phyloP scores from a whole-genome alignment of 129 eudicot species.

The Oenanthe sinensis region DNA sequence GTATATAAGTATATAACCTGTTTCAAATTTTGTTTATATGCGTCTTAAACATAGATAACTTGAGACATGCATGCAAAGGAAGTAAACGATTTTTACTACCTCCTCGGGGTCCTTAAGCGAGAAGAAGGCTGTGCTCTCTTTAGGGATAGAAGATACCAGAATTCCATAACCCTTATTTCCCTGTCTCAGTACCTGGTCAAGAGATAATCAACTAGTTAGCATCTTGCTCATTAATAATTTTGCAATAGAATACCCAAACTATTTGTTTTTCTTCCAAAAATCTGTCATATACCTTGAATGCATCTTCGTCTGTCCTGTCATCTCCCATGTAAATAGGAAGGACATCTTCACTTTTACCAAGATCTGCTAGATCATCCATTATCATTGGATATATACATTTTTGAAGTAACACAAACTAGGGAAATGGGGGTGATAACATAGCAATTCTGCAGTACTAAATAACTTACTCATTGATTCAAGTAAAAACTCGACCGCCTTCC shows the following conservation, averaged over 20 bases:
- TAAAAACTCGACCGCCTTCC: constrained; percentile 91
- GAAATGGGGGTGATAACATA: neutral
- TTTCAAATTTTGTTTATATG: neutral
- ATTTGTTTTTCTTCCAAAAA: neutral
- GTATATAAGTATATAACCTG: neutral
- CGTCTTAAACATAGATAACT: neutral
- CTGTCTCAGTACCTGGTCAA: constrained; percentile 46
- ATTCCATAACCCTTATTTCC: constrained; percentile 54
- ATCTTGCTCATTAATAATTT: neutral
- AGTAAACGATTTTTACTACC: constrained; percentile 16
- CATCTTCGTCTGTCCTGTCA: constrained; percentile 95
- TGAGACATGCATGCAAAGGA: neutral
- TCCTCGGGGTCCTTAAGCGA: constrained; percentile 62
- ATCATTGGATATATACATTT: neutral
- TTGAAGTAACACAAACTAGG: neutral
- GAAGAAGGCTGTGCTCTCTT: constrained; percentile 49
- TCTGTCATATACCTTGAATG: constrained; percentile 55
- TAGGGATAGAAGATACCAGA: constrained; percentile 51
- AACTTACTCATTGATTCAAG: constrained; percentile 70
- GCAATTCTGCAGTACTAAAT: too few species aligned
- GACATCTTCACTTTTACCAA: constrained; percentile 45
- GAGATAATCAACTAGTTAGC: neutral
- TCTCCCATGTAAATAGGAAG: constrained; percentile 92
- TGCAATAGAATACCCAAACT: neutral
- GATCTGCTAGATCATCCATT: constrained; percentile 29